A percentile compares a stretch with the other conserved stretches of the same genome.
phyloP scores from a whole-genome alignment of 1,284 basidiomycete species.

The Malassezia cuniculi region DNA sequence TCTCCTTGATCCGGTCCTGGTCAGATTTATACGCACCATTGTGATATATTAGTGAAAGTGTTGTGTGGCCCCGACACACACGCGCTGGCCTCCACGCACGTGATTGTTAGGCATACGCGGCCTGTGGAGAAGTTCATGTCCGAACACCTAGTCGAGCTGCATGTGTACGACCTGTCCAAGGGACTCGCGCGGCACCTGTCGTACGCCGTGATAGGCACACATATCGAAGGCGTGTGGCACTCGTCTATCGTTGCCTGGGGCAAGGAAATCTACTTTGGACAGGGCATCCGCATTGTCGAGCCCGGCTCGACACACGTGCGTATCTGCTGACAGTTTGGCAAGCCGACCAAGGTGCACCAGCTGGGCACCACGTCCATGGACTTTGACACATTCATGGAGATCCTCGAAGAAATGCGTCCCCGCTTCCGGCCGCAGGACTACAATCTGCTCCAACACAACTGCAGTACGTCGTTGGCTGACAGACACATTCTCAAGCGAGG shows the following conservation, averaged over 20 bases:
- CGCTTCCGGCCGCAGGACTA: constrained; percentile 66
- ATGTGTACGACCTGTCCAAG: constrained; percentile 77
- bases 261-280: constrained; percentile 76
- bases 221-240: constrained; percentile 49
- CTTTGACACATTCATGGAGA: constrained; percentile 67
- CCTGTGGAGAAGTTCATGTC: background rate
- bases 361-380: constrained; percentile 73
- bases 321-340: constrained; percentile 52
- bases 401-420: constrained; percentile 59
- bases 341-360: constrained; percentile 61
- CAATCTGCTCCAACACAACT: constrained; percentile 58
- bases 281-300: constrained; percentile 59
- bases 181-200: constrained; percentile 68
- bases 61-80: background rate
- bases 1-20: constrained; percentile 43
- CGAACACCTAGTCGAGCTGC: constrained; percentile 51
- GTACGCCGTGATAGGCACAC: constrained; percentile 60
- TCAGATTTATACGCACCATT: background rate
- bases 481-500: constrained; percentile 61
- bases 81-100: constrained; percentile 7
- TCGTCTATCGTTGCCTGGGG: constrained; percentile 75
- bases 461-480: constrained; percentile 14
- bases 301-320: constrained; percentile 11
- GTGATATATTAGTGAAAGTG: background rate
- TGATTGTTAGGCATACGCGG: background rate